Conservation (phyloP, 441 rosid genomes). For the Dalechampia spathulata region DNA sequence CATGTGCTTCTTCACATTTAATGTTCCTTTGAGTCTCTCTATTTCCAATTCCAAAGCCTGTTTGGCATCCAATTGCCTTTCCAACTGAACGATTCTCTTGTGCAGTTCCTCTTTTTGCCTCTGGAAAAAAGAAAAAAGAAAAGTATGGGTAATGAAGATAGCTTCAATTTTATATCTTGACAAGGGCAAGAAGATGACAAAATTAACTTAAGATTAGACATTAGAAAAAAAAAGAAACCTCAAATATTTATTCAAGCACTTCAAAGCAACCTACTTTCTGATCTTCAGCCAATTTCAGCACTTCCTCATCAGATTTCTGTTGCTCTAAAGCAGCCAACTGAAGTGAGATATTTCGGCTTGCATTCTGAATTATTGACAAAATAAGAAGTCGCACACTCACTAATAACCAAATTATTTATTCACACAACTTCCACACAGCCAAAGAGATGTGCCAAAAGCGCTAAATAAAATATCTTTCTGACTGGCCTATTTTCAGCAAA, state of each 20-base stretch:
- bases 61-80: constrained; percentile 71
- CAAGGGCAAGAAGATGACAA: constrained; percentile 6
- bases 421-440: constrained; percentile 1
- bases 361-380: constrained; percentile 39
- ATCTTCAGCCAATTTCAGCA: constrained; percentile 73
- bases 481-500: too few relatives aligned
- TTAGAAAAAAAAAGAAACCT: too few relatives aligned
- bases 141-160: constrained; percentile 15
- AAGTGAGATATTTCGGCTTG: constrained; percentile 40
- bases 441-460: too few relatives aligned
- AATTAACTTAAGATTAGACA: too few relatives aligned
- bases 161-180: constrained; percentile 6
- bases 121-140: constrained; percentile 31
- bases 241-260: constrained; percentile 16
- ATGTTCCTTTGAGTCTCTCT: constrained; percentile 52
- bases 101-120: constrained; percentile 71
- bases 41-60: constrained; percentile 80
- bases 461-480: not conserved
- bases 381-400: constrained; percentile 6
- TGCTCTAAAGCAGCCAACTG: constrained; percentile 73
- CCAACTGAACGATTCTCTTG: constrained; percentile 52
- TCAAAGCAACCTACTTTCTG: constrained; percentile 56
- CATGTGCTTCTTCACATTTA: constrained; percentile 66
- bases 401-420: too few relatives aligned
- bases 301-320: constrained; percentile 66